These are phyloP conservation scores for Alternaria triticimaculans DNA, from an alignment of 2,329 filamentous ascomycete genomes.

Conservation along the genomic window DNA sequence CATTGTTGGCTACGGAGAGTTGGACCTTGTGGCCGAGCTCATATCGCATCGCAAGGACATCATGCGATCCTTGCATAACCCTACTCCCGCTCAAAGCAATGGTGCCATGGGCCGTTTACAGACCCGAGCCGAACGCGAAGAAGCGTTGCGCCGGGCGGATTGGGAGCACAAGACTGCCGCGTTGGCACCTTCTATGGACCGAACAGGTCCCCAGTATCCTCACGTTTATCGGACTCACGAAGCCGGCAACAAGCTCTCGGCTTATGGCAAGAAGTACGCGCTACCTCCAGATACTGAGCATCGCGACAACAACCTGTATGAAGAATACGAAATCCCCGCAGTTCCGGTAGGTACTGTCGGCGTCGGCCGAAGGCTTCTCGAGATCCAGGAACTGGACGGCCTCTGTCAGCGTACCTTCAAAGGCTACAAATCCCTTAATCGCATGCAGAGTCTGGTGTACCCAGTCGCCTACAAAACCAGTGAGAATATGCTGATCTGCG, in stretches of 20 bases:
- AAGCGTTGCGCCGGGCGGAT: constrained; percentile 76
- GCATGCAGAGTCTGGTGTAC: constrained; percentile 97
- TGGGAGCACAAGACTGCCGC: constrained; percentile 80
- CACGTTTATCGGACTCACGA: constrained; percentile 88
- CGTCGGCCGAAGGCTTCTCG: constrained; percentile 74
- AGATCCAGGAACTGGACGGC: constrained; percentile 83
- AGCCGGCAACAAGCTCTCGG: constrained; percentile 84
- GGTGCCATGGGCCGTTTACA: constrained; percentile 66
- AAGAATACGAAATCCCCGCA: constrained; percentile 88
- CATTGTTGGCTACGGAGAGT: constrained; percentile 87
- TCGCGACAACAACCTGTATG: constrained; percentile 78
- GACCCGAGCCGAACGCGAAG: constrained; percentile 78
- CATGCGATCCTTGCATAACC: constrained; percentile 37
- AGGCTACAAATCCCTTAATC: constrained; percentile 90
- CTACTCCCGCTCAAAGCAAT: constrained; percentile 48
- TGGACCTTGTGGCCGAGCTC: constrained; percentile 93
- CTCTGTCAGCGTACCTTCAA: constrained; percentile 91
- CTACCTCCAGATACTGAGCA: constrained; percentile 78
- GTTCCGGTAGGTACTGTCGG: constrained; percentile 77
- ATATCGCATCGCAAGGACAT: constrained; percentile 78
- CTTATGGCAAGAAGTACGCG: constrained; percentile 80
- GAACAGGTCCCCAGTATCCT: constrained; percentile 79
- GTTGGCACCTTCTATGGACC: constrained; percentile 73
- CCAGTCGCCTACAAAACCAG: constrained; percentile 94
- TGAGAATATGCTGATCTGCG: constrained; percentile 99